Evolutionary conservation across 1,139 yeast species (phyloP).

Genomic region (Saccharomyces hybrid): DNA sequence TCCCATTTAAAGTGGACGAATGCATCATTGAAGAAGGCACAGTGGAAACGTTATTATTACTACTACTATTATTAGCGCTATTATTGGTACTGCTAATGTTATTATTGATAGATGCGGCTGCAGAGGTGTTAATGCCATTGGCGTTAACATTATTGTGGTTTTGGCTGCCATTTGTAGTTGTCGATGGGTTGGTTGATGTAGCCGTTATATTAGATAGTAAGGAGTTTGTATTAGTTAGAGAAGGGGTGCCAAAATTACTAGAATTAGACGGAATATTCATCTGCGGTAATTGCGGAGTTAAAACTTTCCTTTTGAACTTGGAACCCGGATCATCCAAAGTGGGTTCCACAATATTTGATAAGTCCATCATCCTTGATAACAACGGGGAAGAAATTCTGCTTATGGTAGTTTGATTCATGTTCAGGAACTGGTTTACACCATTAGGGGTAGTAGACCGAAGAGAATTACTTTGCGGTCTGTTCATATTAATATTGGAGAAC

Average conservation of each 20-base stretch:
- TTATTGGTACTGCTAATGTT: not conserved
- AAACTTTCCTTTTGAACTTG: constrained; percentile 15
- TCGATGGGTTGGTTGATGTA: not conserved
- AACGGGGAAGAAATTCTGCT: constrained; percentile 22
- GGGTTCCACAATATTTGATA: constrained; percentile 24
- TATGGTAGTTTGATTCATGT: constrained; percentile 17
- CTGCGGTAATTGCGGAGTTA: constrained; percentile 7
- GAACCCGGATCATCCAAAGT: constrained; percentile 21
- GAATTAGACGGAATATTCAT: constrained; percentile 1
- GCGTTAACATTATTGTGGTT: not conserved
- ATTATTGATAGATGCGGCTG: not conserved
- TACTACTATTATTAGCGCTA: constrained; percentile 4
- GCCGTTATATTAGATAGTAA: not conserved
- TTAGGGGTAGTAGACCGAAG: not conserved
- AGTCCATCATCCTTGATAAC: constrained; percentile 22
- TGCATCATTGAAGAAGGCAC: constrained; percentile 8
- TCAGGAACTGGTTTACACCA: constrained; percentile 12
- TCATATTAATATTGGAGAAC: not conserved
- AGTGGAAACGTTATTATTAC: constrained; percentile 7
- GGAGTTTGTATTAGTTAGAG: not conserved
- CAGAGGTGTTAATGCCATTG: not conserved
- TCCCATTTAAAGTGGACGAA: constrained; percentile 10
- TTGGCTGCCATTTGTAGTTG: not conserved
- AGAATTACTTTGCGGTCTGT: not conserved
- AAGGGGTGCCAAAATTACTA: constrained; percentile 3